phyloP scores from a whole-genome alignment of 306 rosid species.

The Hippophae gyantsensis region DNA sequence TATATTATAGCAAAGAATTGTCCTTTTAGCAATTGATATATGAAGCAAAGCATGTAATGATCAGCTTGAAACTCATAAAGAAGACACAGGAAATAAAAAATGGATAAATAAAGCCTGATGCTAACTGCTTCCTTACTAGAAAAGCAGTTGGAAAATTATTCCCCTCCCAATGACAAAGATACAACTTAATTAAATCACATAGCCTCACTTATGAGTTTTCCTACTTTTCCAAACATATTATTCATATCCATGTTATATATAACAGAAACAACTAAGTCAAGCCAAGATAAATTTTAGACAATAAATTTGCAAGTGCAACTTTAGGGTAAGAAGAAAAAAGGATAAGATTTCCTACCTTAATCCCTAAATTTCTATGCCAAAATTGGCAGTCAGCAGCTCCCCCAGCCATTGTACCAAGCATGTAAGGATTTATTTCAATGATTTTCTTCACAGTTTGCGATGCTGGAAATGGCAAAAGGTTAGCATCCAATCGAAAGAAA shows the following conservation, averaged over 20 bases:
- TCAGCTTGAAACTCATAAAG: too few relatives aligned
- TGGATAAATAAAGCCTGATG: too few relatives aligned
- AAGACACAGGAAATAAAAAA: too few relatives aligned
- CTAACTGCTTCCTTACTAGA: too few relatives aligned
- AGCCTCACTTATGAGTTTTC: too few relatives aligned
- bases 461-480: slow-evolving; percentile 32
- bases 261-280: too few relatives aligned
- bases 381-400: slow-evolving; percentile 57
- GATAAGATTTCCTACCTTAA: slow-evolving; percentile 24
- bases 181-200: too few relatives aligned
- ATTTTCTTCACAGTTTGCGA: slow-evolving; percentile 85
- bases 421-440: slow-evolving; percentile 47
- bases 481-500: not conserved
- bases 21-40: slow-evolving; percentile 6
- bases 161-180: too few relatives aligned
- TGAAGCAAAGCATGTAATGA: not conserved
- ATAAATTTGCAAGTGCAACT: not conserved
- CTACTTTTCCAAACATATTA: too few relatives aligned
- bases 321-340: not conserved
- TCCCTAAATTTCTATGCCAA: slow-evolving; percentile 49
- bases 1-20: slow-evolving; percentile 12
- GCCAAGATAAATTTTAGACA: too few relatives aligned
- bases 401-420: slow-evolving; percentile 56
- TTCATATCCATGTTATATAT: too few relatives aligned
- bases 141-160: too few relatives aligned